These are phyloP conservation scores for Diaporthe sp. DNA, from an alignment of 2,329 filamentous ascomycete species.

Conservation along the genomic window DNA sequence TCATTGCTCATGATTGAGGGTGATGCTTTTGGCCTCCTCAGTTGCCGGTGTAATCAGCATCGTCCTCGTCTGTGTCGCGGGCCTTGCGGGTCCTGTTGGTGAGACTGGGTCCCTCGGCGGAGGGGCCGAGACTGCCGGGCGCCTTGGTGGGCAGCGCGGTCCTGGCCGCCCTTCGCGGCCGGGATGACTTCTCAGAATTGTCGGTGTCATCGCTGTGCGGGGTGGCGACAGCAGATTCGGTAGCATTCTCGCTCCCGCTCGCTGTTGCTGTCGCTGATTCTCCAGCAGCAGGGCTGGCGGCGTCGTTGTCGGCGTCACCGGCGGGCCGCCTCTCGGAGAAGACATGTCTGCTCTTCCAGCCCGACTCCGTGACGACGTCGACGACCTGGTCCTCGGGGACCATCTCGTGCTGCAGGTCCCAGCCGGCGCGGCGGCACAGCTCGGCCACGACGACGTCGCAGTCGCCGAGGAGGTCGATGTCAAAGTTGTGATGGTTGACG, in stretches of 20 bases:
- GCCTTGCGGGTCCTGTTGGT: slow-evolving; percentile 6
- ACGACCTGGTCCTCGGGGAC: slow-evolving; percentile 74
- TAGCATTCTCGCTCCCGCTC: not conserved
- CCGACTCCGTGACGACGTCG: slow-evolving; percentile 62
- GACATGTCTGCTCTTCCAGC: slow-evolving; percentile 54
- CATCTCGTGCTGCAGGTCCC: slow-evolving; percentile 87
- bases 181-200: not conserved
- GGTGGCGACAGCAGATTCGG: not conserved
- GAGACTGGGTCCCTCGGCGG: not conserved
- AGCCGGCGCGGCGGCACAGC: slow-evolving; percentile 83
- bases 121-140: not conserved
- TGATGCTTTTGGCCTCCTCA: not conserved
- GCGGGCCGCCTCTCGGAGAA: slow-evolving; percentile 45
- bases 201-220: not conserved
- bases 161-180: not conserved
- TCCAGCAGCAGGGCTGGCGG: not conserved
- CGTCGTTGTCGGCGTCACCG: not conserved
- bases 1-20: not conserved
- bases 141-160: slow-evolving; percentile 11
- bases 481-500: slow-evolving; percentile 91
- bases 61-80: not conserved
- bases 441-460: slow-evolving; percentile 92
- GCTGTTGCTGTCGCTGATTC: not conserved
- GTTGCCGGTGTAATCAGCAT: not conserved
- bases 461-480: slow-evolving; percentile 95